Conservation (phyloP, 148 eudicot genomes). For the Talinum fruticosum region DNA sequence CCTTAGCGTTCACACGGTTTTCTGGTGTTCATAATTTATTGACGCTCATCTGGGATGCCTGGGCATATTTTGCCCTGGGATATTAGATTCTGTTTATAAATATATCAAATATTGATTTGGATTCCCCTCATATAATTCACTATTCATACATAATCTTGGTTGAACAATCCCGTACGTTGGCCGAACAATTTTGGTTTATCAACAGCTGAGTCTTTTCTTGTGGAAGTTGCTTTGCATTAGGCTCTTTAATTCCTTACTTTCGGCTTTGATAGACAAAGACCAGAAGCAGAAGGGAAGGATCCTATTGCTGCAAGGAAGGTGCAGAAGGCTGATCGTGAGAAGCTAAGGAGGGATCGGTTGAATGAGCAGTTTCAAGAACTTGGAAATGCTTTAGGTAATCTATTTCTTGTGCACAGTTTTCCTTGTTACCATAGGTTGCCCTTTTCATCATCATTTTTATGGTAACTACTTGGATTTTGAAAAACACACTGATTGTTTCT, state of each 20-base stretch:
- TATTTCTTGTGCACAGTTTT: background rate
- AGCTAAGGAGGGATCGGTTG: conserved; percentile 61
- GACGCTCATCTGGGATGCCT: background rate
- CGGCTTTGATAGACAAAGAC: conserved; percentile 34
- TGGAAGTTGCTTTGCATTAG: background rate
- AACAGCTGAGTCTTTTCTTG: background rate
- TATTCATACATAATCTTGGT: background rate
- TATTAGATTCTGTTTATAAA: too few species aligned
- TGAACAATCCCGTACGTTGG: background rate
- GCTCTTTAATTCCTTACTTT: background rate
- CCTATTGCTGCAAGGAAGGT: conserved; percentile 46
- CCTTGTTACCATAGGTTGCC: background rate
- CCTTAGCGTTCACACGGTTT: background rate
- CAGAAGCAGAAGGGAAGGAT: conserved; percentile 43
- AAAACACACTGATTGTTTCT: too few species aligned
- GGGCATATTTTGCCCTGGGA: background rate
- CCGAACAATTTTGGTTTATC: background rate
- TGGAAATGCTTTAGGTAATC: conserved; percentile 52
- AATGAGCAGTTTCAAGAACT: conserved; percentile 64
- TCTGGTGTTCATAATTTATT: conserved; percentile 7
- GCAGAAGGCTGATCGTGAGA: conserved; percentile 78
- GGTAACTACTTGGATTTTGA: background rate
- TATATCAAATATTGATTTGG: background rate
- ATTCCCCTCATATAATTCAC: background rate
- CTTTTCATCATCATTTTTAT: background rate